phyloP scores from a whole-genome alignment of 2,329 filamentous ascomycete species.

The Dactylonectria estremocensis region DNA sequence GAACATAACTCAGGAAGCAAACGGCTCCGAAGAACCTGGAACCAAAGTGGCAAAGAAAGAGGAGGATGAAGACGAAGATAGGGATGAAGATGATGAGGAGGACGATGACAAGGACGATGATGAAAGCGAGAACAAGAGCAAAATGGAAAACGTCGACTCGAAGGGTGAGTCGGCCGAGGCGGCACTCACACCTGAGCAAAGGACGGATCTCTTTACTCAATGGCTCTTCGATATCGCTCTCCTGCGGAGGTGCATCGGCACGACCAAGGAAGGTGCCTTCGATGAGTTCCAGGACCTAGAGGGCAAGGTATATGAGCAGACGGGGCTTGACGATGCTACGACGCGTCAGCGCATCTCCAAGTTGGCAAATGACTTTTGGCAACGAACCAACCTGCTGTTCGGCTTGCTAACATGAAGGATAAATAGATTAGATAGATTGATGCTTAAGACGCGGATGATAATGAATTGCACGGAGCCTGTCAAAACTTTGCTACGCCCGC shows the following conservation, averaged over 20 bases:
- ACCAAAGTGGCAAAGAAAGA: background rate
- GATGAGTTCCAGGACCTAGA: slow-evolving; percentile 62
- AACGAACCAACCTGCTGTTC: slow-evolving; percentile 85
- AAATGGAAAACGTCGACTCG: slow-evolving; percentile 28
- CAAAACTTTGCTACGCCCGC: background rate
- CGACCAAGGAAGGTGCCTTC: slow-evolving; percentile 40
- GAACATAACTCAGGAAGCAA: slow-evolving; percentile 37
- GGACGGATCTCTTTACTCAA: slow-evolving; percentile 68
- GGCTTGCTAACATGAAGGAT: slow-evolving; percentile 73
- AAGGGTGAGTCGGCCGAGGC: slow-evolving; percentile 11
- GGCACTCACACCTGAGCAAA: slow-evolving; percentile 45
- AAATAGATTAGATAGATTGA: slow-evolving; percentile 29
- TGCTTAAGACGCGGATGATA: background rate
- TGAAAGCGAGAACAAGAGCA: slow-evolving; percentile 22
- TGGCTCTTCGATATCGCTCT: slow-evolving; percentile 74
- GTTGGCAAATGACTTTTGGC: slow-evolving; percentile 83
- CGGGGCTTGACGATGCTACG: slow-evolving; percentile 65
- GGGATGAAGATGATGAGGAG: slow-evolving; percentile 29
- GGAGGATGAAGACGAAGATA: slow-evolving; percentile 22
- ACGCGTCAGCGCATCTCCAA: slow-evolving; percentile 70
- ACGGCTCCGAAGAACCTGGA: slow-evolving; percentile 25
- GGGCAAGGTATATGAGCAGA: slow-evolving; percentile 60
- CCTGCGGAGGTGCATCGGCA: slow-evolving; percentile 63
- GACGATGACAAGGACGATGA: slow-evolving; percentile 34
- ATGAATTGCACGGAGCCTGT: slow-evolving; percentile 10